Percentiles rank a stretch among this genome's conserved stretches.
Evolutionary conservation across 441 rosid species (phyloP).

Genomic region (Erodium moschatum): DNA sequence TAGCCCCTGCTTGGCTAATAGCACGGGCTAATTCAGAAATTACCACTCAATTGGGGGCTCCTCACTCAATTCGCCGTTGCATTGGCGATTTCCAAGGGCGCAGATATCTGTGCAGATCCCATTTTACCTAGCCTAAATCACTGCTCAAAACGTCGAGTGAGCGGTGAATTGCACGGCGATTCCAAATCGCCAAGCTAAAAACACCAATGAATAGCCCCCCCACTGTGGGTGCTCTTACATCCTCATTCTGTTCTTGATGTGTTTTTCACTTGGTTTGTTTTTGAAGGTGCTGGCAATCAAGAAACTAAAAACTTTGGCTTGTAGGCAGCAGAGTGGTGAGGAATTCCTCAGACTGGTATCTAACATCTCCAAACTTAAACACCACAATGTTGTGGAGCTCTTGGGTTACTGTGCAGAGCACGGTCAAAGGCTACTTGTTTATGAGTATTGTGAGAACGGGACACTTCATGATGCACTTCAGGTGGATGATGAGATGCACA

Average conservation of each 20-base stretch:
- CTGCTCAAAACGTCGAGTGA: no score
- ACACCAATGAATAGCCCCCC: no score
- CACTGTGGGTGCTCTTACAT: background rate
- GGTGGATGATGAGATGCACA: conserved; percentile 61
- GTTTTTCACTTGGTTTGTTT: background rate
- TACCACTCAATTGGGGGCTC: no score
- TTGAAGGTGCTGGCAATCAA: conserved; percentile 75
- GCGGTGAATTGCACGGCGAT: no score
- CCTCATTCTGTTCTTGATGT: background rate
- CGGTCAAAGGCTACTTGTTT: conserved; percentile 74
- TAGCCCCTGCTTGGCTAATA: no score
- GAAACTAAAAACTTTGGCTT: conserved; percentile 63
- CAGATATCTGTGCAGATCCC: no score
- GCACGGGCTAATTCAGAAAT: no score
- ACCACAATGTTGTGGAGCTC: conserved; percentile 71
- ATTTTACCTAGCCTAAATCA: no score
- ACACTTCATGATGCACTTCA: conserved; percentile 73
- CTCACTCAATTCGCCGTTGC: no score
- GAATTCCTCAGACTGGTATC: conserved; percentile 74
- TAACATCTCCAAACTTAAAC: conserved; percentile 62
- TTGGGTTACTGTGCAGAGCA: conserved; percentile 96
- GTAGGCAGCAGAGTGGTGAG: conserved; percentile 56
- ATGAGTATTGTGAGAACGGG: conserved; percentile 75
- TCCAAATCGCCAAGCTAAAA: no score
- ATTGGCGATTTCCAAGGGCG: no score